These are phyloP conservation scores for Leucosporidium scottii DNA, from an alignment of 768 basidiomycete genomes.

Conservation along the genomic window DNA sequence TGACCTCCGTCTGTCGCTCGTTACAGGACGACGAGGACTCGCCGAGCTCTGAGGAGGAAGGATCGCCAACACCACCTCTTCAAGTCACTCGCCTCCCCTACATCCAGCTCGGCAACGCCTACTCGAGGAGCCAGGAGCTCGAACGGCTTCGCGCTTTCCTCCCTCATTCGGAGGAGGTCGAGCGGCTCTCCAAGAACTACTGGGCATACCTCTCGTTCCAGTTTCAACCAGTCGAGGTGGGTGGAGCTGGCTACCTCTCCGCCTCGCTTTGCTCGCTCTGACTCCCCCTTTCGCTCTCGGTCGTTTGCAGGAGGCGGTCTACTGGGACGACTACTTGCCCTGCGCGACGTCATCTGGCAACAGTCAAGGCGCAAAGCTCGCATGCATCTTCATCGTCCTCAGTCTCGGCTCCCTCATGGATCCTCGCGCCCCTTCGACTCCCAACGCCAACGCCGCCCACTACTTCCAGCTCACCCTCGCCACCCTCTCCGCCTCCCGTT, in stretches of 20 bases:
- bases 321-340: slow-evolving; percentile 12
- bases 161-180: slow-evolving; percentile 2
- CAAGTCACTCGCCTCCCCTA: slow-evolving; percentile 3
- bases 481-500: slow-evolving; percentile 41
- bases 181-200: slow-evolving; percentile 13
- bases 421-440: slow-evolving; percentile 46
- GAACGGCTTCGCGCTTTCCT: slow-evolving; percentile 9
- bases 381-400: slow-evolving; percentile 61
- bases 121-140: slow-evolving; percentile 9
- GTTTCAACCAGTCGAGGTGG: background rate
- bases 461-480: slow-evolving; percentile 41
- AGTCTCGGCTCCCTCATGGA: slow-evolving; percentile 62
- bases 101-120: slow-evolving; percentile 6
- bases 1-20: background rate
- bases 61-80: background rate
- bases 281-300: background rate
- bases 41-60: background rate
- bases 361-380: slow-evolving; percentile 49
- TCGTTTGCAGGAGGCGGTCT: background rate
- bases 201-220: background rate
- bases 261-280: too few species aligned
- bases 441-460: slow-evolving; percentile 54
- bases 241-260: too few species aligned
- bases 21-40: background rate
- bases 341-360: background rate